Evolutionary conservation across 192 early-diverging fungal genomes (phyloP).

Genomic region (Irineochytrium annulatum): DNA sequence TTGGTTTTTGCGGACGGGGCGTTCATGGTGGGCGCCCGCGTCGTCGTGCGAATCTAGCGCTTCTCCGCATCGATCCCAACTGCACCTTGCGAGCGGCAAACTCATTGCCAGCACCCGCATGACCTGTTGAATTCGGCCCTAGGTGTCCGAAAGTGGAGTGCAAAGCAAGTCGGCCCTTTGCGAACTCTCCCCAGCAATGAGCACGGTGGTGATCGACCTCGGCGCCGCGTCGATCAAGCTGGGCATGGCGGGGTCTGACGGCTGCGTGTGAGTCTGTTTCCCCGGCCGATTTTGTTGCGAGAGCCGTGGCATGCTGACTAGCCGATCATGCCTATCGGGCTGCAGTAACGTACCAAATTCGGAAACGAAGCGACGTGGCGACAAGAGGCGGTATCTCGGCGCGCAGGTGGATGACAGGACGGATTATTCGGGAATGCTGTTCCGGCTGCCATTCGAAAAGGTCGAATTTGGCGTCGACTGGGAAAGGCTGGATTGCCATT

Average conservation of each 20-base stretch:
- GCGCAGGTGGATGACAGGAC: constrained; percentile 60
- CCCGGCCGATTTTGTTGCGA: neutral
- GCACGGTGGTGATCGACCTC: neutral
- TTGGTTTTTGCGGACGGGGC: too few relatives aligned
- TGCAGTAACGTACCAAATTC: constrained; percentile 47
- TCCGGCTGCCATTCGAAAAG: constrained; percentile 76
- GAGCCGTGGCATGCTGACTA: neutral
- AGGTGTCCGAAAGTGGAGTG: too few relatives aligned
- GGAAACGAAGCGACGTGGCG: constrained; percentile 54
- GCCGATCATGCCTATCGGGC: too few relatives aligned
- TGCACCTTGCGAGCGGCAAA: too few relatives aligned
- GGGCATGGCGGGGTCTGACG: neutral
- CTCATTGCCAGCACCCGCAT: too few relatives aligned
- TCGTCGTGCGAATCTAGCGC: too few relatives aligned
- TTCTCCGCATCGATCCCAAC: too few relatives aligned
- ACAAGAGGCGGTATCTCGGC: constrained; percentile 55
- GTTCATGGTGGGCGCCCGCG: too few relatives aligned
- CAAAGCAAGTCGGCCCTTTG: too few relatives aligned
- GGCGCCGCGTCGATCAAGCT: neutral
- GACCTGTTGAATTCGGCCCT: too few relatives aligned
- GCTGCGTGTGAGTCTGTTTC: neutral
- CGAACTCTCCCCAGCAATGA: too few relatives aligned
- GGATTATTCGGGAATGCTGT: constrained; percentile 70
- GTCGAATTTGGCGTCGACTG: constrained; percentile 16
- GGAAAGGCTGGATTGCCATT: neutral